Percentiles rank a stretch among this genome's conserved stretches.
Conservation (phyloP, 2,329 filamentous ascomycete genomes). For the Trichoderma sp. region DNA sequence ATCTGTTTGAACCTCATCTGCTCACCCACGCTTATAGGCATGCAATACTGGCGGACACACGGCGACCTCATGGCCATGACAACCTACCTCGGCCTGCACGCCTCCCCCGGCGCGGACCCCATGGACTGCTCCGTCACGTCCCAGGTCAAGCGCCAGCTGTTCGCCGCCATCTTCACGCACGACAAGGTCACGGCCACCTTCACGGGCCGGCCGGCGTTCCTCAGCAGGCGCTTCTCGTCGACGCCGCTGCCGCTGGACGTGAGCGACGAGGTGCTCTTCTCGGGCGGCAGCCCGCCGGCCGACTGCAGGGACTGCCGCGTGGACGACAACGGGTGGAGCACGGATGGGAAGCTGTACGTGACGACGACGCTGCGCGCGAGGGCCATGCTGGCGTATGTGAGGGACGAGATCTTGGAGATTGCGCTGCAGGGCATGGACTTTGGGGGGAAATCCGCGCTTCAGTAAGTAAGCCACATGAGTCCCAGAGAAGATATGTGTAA, state of each 20-base stretch:
- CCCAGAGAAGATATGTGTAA: too few relatives aligned
- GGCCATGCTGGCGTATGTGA: constrained; percentile 22
- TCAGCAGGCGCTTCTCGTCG: constrained; percentile 22
- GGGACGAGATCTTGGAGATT: constrained; percentile 29
- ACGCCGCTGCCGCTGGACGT: constrained; percentile 29
- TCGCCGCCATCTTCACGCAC: constrained; percentile 25
- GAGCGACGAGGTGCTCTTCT: constrained; percentile 20
- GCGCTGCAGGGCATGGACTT: constrained; percentile 20
- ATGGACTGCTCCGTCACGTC: constrained; percentile 22
- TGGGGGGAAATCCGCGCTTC: constrained; percentile 18
- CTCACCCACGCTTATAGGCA: constrained; percentile 9
- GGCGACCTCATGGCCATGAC: constrained; percentile 26
- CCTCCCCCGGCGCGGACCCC: constrained; percentile 1
- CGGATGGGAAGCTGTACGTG: constrained; percentile 13
- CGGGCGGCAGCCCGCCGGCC: not conserved
- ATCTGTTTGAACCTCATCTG: too few relatives aligned
- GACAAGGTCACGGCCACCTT: constrained; percentile 28
- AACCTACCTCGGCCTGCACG: constrained; percentile 28
- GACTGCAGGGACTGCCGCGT: constrained; percentile 6
- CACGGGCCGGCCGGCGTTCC: constrained; percentile 23
- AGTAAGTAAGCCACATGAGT: constrained; percentile 1
- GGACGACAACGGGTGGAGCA: constrained; percentile 29
- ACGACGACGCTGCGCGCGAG: constrained; percentile 26
- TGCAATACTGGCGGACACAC: constrained; percentile 26
- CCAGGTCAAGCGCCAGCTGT: constrained; percentile 27